Percentiles rank a stretch among this genome's conserved stretches.
Conservation (phyloP, 208 protist species). For the Angomonas deanei region DNA sequence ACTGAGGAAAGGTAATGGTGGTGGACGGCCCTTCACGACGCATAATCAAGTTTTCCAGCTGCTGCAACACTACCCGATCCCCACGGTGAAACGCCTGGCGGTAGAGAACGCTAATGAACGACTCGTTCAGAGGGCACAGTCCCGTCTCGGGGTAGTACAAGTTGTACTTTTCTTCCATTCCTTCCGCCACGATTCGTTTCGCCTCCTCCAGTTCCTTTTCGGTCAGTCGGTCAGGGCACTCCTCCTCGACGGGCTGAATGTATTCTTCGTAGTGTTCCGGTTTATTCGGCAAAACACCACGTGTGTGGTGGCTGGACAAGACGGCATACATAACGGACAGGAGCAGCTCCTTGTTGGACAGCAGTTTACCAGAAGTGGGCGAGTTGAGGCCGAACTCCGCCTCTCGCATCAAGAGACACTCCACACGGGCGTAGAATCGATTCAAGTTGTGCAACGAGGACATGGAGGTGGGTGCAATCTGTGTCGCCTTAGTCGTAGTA, state of each 20-base stretch:
- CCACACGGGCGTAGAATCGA: conserved; percentile 39
- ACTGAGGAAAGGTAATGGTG: neutral
- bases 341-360: conserved; percentile 24
- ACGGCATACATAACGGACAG: conserved; percentile 25
- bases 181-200: conserved; percentile 42
- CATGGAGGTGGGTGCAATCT: conserved; percentile 52
- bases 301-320: conserved; percentile 23
- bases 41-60: conserved; percentile 77
- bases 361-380: conserved; percentile 23
- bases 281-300: conserved; percentile 23
- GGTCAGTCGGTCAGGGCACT: conserved; percentile 1
- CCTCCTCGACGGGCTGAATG: neutral
- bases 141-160: conserved; percentile 57
- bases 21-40: conserved; percentile 16
- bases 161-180: conserved; percentile 71
- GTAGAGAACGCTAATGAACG: conserved; percentile 72
- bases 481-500: conserved; percentile 62
- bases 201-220: conserved; percentile 21
- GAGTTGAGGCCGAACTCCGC: neutral
- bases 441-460: conserved; percentile 50
- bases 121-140: conserved; percentile 53
- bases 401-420: conserved; percentile 35
- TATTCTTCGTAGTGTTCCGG: neutral
- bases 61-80: conserved; percentile 47
- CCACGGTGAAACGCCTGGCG: conserved; percentile 54